A percentile compares a stretch with the other conserved stretches of the same genome.
phyloP scores from a whole-genome alignment of 176 grass and related monocot genomes.

The Puccinellia tenuiflora region DNA sequence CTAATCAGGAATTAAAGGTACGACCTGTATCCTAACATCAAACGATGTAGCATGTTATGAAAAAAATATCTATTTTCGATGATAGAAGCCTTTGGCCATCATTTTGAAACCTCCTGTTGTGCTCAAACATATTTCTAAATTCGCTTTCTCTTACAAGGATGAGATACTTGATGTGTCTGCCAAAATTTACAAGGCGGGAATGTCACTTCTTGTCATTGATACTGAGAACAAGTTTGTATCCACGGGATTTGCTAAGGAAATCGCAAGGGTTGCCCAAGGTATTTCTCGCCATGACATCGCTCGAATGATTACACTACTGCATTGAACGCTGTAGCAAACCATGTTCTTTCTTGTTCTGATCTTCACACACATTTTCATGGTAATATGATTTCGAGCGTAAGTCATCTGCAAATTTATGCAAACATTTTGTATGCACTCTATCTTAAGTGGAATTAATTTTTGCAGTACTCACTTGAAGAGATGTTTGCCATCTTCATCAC shows the following conservation, averaged over 20 bases:
- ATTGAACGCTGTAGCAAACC: background rate
- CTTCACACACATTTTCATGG: background rate
- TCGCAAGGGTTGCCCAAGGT: constrained; percentile 95
- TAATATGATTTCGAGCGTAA: background rate
- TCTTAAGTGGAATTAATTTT: no score
- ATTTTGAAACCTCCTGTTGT: background rate
- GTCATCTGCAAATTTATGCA: background rate
- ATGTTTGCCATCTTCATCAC: background rate
- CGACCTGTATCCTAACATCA: background rate
- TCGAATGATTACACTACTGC: background rate
- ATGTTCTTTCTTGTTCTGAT: background rate
- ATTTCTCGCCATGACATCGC: background rate
- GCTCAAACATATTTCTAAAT: background rate
- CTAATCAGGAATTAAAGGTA: constrained; percentile 93
- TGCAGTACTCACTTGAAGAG: background rate
- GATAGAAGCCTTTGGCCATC: background rate
- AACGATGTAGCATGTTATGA: background rate
- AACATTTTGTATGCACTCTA: background rate
- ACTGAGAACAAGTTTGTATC: constrained; percentile 99
- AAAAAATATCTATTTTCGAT: background rate
- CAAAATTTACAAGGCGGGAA: constrained; percentile 94
- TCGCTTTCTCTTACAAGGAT: constrained; percentile 44
- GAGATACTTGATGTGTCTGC: constrained; percentile 95
- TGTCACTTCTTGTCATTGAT: constrained; percentile 97
- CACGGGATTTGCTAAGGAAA: constrained; percentile 98